Percentiles rank a stretch among this genome's conserved stretches.
These are phyloP conservation scores for Wilcoxina mikolae DNA, from an alignment of 495 filamentous ascomycete species.

Conservation along the genomic window DNA sequence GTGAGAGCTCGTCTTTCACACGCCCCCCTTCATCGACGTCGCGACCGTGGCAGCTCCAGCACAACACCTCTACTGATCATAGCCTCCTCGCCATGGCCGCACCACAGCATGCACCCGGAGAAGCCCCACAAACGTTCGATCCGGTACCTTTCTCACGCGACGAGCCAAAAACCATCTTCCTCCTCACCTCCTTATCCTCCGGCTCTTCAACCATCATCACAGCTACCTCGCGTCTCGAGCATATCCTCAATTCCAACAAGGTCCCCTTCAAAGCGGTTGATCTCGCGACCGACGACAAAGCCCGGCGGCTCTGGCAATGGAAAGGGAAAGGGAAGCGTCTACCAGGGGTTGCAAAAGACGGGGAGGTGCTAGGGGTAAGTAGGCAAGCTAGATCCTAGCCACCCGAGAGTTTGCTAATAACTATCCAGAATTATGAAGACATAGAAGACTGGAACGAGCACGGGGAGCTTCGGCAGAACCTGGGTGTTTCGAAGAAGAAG, in stretches of 20 bases:
- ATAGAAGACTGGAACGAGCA: constrained; percentile 99
- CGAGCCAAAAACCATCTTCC: constrained; percentile 23
- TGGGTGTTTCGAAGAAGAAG: constrained; percentile 37
- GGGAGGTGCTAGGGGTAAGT: constrained; percentile 72
- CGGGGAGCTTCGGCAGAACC: constrained; percentile 76
- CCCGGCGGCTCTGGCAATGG: constrained; percentile 78
- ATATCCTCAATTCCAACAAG: constrained; percentile 87
- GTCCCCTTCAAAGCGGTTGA: constrained; percentile 87
- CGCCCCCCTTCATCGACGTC: too few relatives aligned
- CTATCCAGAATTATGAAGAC: constrained; percentile 68
- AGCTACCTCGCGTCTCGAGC: constrained; percentile 86
- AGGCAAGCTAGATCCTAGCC: background rate
- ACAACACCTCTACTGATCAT: too few relatives aligned
- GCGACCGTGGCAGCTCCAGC: too few relatives aligned
- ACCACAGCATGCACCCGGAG: background rate
- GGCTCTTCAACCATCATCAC: constrained; percentile 55
- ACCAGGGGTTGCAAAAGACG: constrained; percentile 77
- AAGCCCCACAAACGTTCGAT: constrained; percentile 11
- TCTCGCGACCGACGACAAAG: constrained; percentile 80
- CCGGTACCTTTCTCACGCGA: constrained; percentile 17
- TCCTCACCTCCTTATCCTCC: constrained; percentile 26
- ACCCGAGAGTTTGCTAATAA: background rate
- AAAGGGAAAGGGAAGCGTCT: constrained; percentile 65
- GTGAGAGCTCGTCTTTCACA: too few relatives aligned
- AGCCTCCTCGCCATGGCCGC: too few relatives aligned